These are phyloP conservation scores for Biscutella auriculata DNA, from an alignment of 441 rosid genomes.

Conservation along the genomic window DNA sequence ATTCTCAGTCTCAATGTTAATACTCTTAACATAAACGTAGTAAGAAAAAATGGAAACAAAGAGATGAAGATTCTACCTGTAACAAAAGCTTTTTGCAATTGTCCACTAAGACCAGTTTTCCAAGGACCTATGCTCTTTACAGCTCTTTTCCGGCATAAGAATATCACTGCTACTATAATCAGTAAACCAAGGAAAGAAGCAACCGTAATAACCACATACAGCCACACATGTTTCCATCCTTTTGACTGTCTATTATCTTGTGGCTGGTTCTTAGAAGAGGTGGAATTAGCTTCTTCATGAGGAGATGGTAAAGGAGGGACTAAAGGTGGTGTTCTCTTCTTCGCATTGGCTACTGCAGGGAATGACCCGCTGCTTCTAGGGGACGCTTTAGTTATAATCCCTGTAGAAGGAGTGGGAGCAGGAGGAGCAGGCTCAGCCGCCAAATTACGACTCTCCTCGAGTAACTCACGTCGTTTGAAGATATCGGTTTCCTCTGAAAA, in stretches of 20 bases:
- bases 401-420: conserved; percentile 16
- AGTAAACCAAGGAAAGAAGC: conserved; percentile 26
- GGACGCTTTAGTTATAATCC: neutral
- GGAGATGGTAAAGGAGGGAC: conserved; percentile 16
- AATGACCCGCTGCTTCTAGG: conserved; percentile 25
- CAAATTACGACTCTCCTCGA: conserved; percentile 14
- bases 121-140: conserved; percentile 70
- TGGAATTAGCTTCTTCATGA: neutral
- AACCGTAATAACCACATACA: conserved; percentile 36
- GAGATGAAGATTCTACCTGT: conserved; percentile 62
- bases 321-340: conserved; percentile 24
- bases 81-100: conserved; percentile 79
- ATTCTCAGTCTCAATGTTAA: conserved; percentile 14
- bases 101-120: conserved; percentile 91
- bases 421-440: conserved; percentile 22
- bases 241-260: conserved; percentile 15
- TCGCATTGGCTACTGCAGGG: conserved; percentile 21
- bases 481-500: conserved; percentile 1
- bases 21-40: neutral
- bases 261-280: conserved; percentile 11
- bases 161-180: conserved; percentile 21
- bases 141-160: conserved; percentile 42
- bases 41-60: neutral
- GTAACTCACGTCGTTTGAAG: conserved; percentile 18
- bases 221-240: conserved; percentile 27